Base-by-base conservation (phyloP, 192 early-diverging fungal species). In the Coemansia biformis region DNA sequence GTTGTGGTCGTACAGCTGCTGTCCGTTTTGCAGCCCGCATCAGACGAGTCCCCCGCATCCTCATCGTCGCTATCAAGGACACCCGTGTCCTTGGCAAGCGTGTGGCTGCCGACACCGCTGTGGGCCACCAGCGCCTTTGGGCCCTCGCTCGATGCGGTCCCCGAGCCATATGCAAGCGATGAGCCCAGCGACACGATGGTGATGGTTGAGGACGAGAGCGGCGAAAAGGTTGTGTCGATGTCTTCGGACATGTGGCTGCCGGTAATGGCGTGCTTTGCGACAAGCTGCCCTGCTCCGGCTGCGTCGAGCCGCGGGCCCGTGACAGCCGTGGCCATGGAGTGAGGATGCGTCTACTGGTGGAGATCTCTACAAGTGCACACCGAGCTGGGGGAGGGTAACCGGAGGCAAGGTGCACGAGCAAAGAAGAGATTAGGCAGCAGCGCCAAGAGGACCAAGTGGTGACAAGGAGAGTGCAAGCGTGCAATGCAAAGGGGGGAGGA, bases 201-300 rank as follows among this genome's bases (percentile, higher is more conserved):
- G n/a, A 72, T 64, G 19, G 62, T 60, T 1, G 69, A 72, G 1
- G 69, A 72, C 32, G 69, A 72, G 5, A 72, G 62, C 44, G 69
- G 69, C 36, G 69, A 72, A 22, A 70, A 57, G 21, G 61, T 33
- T 9, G 58, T 38, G 28, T 62, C 54, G n/a, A 57, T 37, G 10
- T 70, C 60, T 8, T 55, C 59, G 7, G 55, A 50, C 0, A 36
- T 38, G 10, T 57, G 41, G 24, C 57, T 29, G 14, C 46, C 35
- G 2, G 42, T 43, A n/a, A 46, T 26, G 7, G 37, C 39, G 18
- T 51, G 49, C 38, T 39, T 38, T 8, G 38, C 38, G 21, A 21
- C 44, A 13, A 39, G 24, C 24, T 26, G 24, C 24, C 3, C 24
- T 2, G 3, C 24, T 26, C 24, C 24, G n/a, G n/a, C n/a, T n/a